phyloP scores from a whole-genome alignment of 2,329 filamentous ascomycete species.

The Trichoderma sp. region DNA sequence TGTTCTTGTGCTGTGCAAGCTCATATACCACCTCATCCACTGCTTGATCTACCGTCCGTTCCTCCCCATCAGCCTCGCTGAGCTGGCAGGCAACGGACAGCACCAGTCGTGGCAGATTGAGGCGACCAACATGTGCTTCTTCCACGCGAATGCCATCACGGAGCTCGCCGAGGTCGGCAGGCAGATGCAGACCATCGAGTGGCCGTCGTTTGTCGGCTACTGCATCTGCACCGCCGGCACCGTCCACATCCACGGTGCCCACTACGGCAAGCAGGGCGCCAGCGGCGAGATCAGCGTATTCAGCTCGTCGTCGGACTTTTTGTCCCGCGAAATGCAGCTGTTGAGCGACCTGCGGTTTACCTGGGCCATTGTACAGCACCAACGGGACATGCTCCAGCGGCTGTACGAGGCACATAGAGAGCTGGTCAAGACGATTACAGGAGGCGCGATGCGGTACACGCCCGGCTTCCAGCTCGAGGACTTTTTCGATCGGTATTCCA shows the following conservation, averaged over 20 bases:
- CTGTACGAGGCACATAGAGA: slow-evolving; percentile 80
- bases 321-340: slow-evolving; percentile 78
- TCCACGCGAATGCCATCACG: slow-evolving; percentile 85
- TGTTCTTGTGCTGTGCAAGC: slow-evolving; percentile 77
- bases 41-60: slow-evolving; percentile 87
- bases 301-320: slow-evolving; percentile 64
- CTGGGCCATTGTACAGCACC: slow-evolving; percentile 79
- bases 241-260: slow-evolving; percentile 82
- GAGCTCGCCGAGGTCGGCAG: slow-evolving; percentile 80
- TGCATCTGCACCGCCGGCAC: slow-evolving; percentile 85
- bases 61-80: slow-evolving; percentile 78
- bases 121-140: slow-evolving; percentile 81
- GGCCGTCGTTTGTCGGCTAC: slow-evolving; percentile 84
- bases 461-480: slow-evolving; percentile 84
- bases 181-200: slow-evolving; percentile 73
- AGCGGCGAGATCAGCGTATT: slow-evolving; percentile 64
- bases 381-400: slow-evolving; percentile 74
- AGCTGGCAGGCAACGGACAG: slow-evolving; percentile 77
- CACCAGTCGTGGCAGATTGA: slow-evolving; percentile 94
- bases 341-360: slow-evolving; percentile 72
- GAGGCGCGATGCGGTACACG: slow-evolving; percentile 68
- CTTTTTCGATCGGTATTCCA: slow-evolving; percentile 79
- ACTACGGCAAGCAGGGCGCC: slow-evolving; percentile 64
- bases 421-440: slow-evolving; percentile 71
- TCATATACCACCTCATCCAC: slow-evolving; percentile 84